Evolutionary conservation across 495 filamentous ascomycete genomes (phyloP).

Genomic region (Chaetomium tenue): DNA sequence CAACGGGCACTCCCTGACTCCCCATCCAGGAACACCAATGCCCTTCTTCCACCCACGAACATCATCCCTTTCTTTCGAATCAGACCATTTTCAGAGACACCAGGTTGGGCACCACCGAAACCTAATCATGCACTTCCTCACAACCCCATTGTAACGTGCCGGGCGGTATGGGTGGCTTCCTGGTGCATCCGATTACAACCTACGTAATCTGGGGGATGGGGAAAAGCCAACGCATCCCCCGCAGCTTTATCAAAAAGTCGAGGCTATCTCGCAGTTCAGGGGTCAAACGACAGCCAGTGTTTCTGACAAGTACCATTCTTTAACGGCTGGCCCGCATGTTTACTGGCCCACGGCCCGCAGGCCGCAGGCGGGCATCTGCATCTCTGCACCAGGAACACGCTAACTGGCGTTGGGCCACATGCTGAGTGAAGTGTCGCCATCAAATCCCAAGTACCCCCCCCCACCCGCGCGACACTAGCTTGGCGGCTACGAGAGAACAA

Average conservation of each 20-base stretch:
- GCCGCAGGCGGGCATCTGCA: neutral
- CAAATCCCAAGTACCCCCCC: neutral
- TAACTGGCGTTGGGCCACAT: neutral
- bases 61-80: too few species aligned
- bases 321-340: neutral
- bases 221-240: neutral
- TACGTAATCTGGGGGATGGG: too few species aligned
- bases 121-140: neutral
- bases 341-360: neutral
- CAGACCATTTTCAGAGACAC: too few species aligned
- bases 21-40: too few species aligned
- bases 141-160: neutral
- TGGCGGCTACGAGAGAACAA: constrained; percentile 12
- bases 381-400: neutral
- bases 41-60: too few species aligned
- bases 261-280: neutral
- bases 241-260: neutral
- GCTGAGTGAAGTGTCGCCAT: neutral
- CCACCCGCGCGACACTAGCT: neutral
- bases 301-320: neutral
- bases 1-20: too few species aligned
- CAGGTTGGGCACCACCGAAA: neutral
- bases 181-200: too few species aligned
- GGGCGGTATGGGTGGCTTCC: too few species aligned
- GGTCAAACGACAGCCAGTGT: neutral